phyloP scores from a whole-genome alignment of 1,284 basidiomycete species.

The Leccinum insolens region DNA sequence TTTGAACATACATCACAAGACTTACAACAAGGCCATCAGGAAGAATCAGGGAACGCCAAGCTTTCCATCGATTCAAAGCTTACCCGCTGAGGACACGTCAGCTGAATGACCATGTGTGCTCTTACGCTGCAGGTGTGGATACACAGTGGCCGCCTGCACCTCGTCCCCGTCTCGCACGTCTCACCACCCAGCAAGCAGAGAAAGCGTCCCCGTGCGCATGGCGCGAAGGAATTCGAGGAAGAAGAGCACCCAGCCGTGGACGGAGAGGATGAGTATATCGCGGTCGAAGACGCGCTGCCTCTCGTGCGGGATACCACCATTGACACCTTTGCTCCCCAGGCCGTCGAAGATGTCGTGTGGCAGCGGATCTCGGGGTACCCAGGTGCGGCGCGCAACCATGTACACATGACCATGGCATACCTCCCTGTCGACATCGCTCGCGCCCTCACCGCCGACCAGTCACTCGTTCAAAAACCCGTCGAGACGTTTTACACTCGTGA shows the following conservation, averaged over 20 bases:
- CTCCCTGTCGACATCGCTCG: slow-evolving; percentile 80
- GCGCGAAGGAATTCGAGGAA: slow-evolving; percentile 49
- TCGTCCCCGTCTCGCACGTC: slow-evolving; percentile 77
- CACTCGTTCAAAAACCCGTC: slow-evolving; percentile 82
- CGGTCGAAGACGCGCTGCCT: slow-evolving; percentile 65
- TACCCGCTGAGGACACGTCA: slow-evolving; percentile 19
- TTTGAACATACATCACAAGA: too few species aligned
- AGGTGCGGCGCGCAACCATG: slow-evolving; percentile 63
- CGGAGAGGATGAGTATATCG: slow-evolving; percentile 58
- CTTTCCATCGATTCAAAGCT: not conserved
- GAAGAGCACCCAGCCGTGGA: slow-evolving; percentile 44
- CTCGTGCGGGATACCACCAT: slow-evolving; percentile 58
- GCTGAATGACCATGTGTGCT: slow-evolving; percentile 32
- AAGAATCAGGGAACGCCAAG: too few species aligned
- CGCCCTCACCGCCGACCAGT: slow-evolving; percentile 65
- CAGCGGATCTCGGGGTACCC: slow-evolving; percentile 78
- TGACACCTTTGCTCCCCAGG: slow-evolving; percentile 60
- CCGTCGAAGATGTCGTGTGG: slow-evolving; percentile 69
- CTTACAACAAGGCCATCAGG: too few species aligned
- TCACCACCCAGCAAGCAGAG: slow-evolving; percentile 66
- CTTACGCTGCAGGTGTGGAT: slow-evolving; percentile 81
- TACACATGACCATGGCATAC: slow-evolving; percentile 81
- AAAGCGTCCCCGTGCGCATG: slow-evolving; percentile 45
- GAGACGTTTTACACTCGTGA: slow-evolving; percentile 95
- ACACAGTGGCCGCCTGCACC: slow-evolving; percentile 77